These are phyloP conservation scores for Plantago coronopus DNA, from an alignment of 305 asterid species.

Conservation along the genomic window DNA sequence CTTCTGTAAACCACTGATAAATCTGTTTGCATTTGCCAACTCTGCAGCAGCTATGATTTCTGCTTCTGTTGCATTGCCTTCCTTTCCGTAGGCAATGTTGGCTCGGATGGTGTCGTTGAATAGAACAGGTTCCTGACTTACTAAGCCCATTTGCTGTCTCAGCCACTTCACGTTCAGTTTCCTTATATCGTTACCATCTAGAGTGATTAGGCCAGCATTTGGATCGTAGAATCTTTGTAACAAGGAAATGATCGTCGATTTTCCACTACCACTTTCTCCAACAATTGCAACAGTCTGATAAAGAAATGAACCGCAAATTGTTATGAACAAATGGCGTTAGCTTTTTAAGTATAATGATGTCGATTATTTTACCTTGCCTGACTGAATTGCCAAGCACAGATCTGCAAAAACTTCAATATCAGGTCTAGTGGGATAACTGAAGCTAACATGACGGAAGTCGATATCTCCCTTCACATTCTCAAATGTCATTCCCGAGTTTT, in stretches of 20 bases:
- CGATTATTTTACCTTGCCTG: slow-evolving; percentile 46
- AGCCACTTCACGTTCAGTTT: slow-evolving; percentile 48
- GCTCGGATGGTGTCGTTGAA: slow-evolving; percentile 57
- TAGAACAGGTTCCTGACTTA: slow-evolving; percentile 56
- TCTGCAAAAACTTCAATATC: slow-evolving; percentile 49
- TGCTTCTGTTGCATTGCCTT: slow-evolving; percentile 49
- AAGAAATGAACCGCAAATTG: background rate
- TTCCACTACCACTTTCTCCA: slow-evolving; percentile 73
- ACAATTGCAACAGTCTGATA: slow-evolving; percentile 57
- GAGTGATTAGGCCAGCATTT: slow-evolving; percentile 43
- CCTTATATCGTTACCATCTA: slow-evolving; percentile 38
- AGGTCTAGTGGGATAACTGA: slow-evolving; percentile 62
- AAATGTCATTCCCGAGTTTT: slow-evolving; percentile 33
- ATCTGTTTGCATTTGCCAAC: slow-evolving; percentile 56
- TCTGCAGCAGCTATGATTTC: slow-evolving; percentile 57
- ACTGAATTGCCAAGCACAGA: slow-evolving; percentile 44
- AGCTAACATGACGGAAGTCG: slow-evolving; percentile 41
- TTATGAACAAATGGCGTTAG: background rate
- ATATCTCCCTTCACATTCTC: slow-evolving; percentile 52
- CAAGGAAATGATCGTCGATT: slow-evolving; percentile 53
- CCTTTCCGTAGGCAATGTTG: slow-evolving; percentile 64
- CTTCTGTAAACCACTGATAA: slow-evolving; percentile 54
- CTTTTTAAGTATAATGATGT: background rate
- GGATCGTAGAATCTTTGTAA: slow-evolving; percentile 57
- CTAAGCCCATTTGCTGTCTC: slow-evolving; percentile 60